Evolutionary conservation across 2,329 filamentous ascomycete genomes (phyloP), one percentile per base, ranked within the genome.

Genomic region (Arthrobotrys sphaeroides): DNA sequence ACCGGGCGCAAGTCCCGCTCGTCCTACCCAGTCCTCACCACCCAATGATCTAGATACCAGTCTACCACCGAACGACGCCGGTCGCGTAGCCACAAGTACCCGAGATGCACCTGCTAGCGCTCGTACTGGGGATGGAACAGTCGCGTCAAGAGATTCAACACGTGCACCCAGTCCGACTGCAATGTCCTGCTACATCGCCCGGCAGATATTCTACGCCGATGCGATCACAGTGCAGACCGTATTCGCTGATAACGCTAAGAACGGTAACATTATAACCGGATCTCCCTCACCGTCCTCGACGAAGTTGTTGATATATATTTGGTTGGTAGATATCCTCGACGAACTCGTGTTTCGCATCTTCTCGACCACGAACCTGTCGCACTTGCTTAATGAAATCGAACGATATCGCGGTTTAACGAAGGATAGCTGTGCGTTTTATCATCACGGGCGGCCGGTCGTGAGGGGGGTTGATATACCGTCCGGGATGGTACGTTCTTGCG

Each of bases 191-290:
- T 57, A 57, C 45, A 60, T 73, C 26, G 60, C 68, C 3, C 59
- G 68, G 1, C 68, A 73, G 60, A 73, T 73, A 26, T 60, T 65
- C 18, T 65, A 73, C 13, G 24, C 51, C 5, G 68, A 73, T 26
- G 49, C 68, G 9, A 73, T 73, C n/a, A 73, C 68, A 3, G 68
- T 73, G 20, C 68, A 73, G 28, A 73, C 68, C 6, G 49, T 65
- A 22, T 73, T 73, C 51, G 40, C 24, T 28, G 68, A 73, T 42
- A 73, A 73, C n/a, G 28, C 38, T 22, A 60, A 73, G 26, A 57
- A 70, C 20, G 68, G 68, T 60, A 36, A 2, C n/a, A n/a, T 22
- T 45, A 53, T 22, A 28, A 1, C 5, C 16, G 5, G 4, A 12
- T 26, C 10, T 12, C 3, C 18, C 5, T 49, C 20, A 2, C 20